Conservation (phyloP, 768 basidiomycete genomes). For the Suillus subalutaceus region DNA sequence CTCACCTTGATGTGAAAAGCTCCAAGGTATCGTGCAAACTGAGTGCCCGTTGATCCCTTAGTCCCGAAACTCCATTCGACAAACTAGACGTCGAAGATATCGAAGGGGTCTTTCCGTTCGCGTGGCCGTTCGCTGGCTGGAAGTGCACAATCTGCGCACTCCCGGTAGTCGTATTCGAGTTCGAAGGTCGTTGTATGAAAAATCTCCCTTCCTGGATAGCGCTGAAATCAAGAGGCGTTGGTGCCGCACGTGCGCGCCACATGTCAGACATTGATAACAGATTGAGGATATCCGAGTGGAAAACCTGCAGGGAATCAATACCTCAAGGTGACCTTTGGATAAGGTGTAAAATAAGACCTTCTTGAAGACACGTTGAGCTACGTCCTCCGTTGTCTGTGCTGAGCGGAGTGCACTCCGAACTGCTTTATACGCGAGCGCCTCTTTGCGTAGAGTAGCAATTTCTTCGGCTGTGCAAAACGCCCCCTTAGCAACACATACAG, state of each 20-base stretch:
- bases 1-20: slow-evolving; percentile 84
- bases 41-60: slow-evolving; percentile 85
- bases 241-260: slow-evolving; percentile 92
- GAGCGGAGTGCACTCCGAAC: slow-evolving; percentile 73
- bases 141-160: neutral
- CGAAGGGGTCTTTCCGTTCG: slow-evolving; percentile 17
- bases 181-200: slow-evolving; percentile 37
- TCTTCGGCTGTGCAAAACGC: slow-evolving; percentile 65
- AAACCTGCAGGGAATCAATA: slow-evolving; percentile 59
- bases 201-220: slow-evolving; percentile 70
- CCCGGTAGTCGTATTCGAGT: slow-evolving; percentile 22
- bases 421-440: slow-evolving; percentile 84
- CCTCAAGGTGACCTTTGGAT: neutral
- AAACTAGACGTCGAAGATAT: slow-evolving; percentile 17
- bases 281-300: slow-evolving; percentile 83
- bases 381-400: slow-evolving; percentile 40
- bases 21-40: slow-evolving; percentile 79
- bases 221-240: slow-evolving; percentile 83
- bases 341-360: slow-evolving; percentile 58
- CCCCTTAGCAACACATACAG: neutral
- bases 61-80: slow-evolving; percentile 28
- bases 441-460: slow-evolving; percentile 86
- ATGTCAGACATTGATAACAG: slow-evolving; percentile 93
- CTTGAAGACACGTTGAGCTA: slow-evolving; percentile 75
- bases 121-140: slow-evolving; percentile 28